Percentiles rank a stretch among this genome's conserved stretches.
Evolutionary conservation across 169 alveolate genomes (phyloP).

Genomic region (Plasmodium gaboni): DNA sequence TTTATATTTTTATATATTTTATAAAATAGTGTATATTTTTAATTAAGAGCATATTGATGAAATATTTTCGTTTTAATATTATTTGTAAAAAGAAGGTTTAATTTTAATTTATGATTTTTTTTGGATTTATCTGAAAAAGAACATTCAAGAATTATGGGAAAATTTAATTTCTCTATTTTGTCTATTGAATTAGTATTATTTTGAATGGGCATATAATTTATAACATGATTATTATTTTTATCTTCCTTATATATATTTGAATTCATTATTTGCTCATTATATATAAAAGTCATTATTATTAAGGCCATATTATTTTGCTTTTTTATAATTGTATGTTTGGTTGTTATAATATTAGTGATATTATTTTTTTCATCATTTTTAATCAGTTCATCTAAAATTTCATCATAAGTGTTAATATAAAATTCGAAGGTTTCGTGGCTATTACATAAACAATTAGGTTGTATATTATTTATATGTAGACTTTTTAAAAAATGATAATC

Average conservation of each 20-base stretch:
- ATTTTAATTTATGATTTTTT: constrained; percentile 30
- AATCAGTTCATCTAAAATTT: constrained; percentile 42
- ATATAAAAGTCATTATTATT: constrained; percentile 42
- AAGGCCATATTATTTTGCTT: constrained; percentile 71
- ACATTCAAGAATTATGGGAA: constrained; percentile 49
- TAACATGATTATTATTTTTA: not conserved
- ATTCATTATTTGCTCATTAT: constrained; percentile 2
- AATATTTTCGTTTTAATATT: constrained; percentile 23
- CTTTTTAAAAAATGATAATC: constrained; percentile 45
- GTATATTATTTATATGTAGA: constrained; percentile 29
- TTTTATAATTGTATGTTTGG: constrained; percentile 21
- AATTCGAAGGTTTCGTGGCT: constrained; percentile 23
- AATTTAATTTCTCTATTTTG: constrained; percentile 34
- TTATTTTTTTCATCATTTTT: constrained; percentile 25
- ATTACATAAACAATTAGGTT: constrained; percentile 22
- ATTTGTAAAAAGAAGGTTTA: constrained; percentile 61
- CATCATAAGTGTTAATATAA: constrained; percentile 47
- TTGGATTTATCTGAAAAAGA: constrained; percentile 69
- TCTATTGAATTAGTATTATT: not conserved
- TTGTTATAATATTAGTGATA: constrained; percentile 26
- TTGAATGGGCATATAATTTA: not conserved
- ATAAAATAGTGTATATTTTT: not conserved
- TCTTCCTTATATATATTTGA: not conserved
- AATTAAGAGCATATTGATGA: constrained; percentile 41
- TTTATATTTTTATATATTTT: too few species aligned